Base-by-base conservation (phyloP, 306 rosid genomes). In the Sechiopsis laciniata region DNA sequence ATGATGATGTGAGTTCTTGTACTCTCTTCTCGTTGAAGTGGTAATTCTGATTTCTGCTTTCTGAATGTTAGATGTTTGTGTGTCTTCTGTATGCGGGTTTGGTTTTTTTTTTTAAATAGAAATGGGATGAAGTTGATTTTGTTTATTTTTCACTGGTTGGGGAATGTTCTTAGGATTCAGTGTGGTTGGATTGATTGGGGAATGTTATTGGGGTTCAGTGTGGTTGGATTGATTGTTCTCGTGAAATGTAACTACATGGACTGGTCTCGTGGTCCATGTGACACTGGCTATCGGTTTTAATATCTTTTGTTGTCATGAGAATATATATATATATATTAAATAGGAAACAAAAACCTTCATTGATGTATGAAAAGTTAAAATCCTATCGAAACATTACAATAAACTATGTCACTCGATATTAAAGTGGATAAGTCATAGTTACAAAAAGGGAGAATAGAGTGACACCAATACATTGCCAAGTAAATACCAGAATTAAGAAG, bases 1-100 rank as follows among this genome's bases (percentile, higher is more conserved):
- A 55, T 9, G 79, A 69, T 14, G 55, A 19, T 81, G 98, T 93
- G 77, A 83, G 94, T 59, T 77, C 61, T 37, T 14, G n/a, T 66
- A 13, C 7, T 29, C 4, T 45, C 16, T 45, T 59, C 16, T 45
- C 11, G 11, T 42, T 42, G 48, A 9, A 42, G 48, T 74, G 67
- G 56, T 24, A 3, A 70, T 56, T 65, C 63, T 71, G 22, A 0
- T 5, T 24, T 22, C 2, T 32, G 46, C 10, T 13, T 45, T 26
- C 65, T 4, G n/a, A 48, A 2, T 15, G 45, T 14, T 10, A 48
- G 13, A 19, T 64, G 24, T n/a, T 65, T 10, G 4, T 42, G 26
- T 19, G 71, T 9, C 2, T 45, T 8, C 12, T 64, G 71, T 37
- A 40, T 64, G 71, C 5, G 52, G 22, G 50, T 37, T 17, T 32